Conservation (phyloP, 768 basidiomycete species). For the Lentinula lateritia region DNA sequence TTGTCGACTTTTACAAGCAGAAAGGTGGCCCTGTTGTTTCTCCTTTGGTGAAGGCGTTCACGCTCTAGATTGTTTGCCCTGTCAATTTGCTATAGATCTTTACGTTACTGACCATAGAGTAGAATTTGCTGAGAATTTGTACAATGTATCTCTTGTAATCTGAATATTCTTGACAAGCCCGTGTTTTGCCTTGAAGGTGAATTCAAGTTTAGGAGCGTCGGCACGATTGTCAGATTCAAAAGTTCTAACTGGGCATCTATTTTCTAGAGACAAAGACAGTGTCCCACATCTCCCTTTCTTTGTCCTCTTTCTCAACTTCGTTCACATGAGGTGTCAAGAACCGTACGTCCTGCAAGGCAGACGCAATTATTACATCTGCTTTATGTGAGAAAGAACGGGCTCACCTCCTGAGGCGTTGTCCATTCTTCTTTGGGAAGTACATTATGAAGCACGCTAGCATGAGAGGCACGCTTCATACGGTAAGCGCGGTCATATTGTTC, state of each 20-base stretch:
- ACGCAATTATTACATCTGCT: conserved; percentile 1
- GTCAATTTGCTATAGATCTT: neutral
- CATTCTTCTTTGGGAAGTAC: conserved; percentile 79
- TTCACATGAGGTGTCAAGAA: conserved; percentile 80
- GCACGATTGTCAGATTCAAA: neutral
- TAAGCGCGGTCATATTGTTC: conserved; percentile 88
- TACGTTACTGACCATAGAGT: neutral
- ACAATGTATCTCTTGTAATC: neutral
- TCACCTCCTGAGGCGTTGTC: conserved; percentile 70
- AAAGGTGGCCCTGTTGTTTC: conserved; percentile 67
- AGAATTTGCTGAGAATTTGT: neutral
- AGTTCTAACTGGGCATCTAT: conserved; percentile 27
- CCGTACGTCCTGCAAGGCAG: conserved; percentile 65
- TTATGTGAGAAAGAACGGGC: conserved; percentile 13
- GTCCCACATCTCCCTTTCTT: conserved; percentile 81
- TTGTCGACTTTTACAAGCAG: conserved; percentile 82
- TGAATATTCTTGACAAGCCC: neutral
- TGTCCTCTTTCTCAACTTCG: conserved; percentile 67
- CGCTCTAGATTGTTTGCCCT: neutral
- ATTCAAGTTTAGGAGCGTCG: neutral
- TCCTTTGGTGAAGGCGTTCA: conserved; percentile 69
- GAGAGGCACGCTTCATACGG: conserved; percentile 82
- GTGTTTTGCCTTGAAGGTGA: no score
- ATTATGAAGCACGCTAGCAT: conserved; percentile 73
- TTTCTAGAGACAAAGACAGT: conserved; percentile 65